Evolutionary conservation across 805 yeast species (phyloP), one percentile per base, ranked within the genome.

Genomic region (Nakazawaea molendinolei): DNA sequence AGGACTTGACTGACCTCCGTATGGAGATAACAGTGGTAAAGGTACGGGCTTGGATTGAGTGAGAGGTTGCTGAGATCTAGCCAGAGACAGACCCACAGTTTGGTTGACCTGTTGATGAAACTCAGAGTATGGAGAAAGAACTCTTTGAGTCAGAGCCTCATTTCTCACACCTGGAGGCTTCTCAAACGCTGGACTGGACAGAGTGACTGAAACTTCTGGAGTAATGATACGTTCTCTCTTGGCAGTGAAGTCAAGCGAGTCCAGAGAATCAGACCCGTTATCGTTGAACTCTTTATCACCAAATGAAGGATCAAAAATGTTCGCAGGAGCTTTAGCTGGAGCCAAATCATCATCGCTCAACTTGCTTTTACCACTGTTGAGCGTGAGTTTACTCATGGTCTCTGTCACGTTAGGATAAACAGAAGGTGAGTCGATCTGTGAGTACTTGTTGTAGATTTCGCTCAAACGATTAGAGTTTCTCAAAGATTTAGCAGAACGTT

Each of bases 51-150:
- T n/a, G n/a, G n/a, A n/a, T n/a, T n/a, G n/a, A n/a, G n/a, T n/a
- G n/a, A n/a, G n/a, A n/a, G 12, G 23, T 9, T 31, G 37, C 5
- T 28, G 27, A 15, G 27, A 38, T 0, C 13, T 29, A 10, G 17
- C 13, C n/a, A n/a, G n/a, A n/a, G n/a, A n/a, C 5, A 26, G 21
- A 12, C 51, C 46, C 44, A 57, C 47, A 2, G 61, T 47, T 19
- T 45, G 47, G 15, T 47, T 50, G 38, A 49, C 54, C 24, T 56
- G 50, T 9, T 46, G 45, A 34, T 58, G 52, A 48, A 58, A 59
- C 19, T 52, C 61, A 3, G 62, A 49, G 41, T 56, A 58, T 28
- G 66, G 65, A 1, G 65, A 60, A 18, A 58, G 32, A 7, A 46
- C 47, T 28, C 62, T 39, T 14, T 45, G 39, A 13, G 44, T 52